These are phyloP conservation scores for Fistulifera pelliculosa DNA, from an alignment of 108 stramenopile species.

Conservation along the genomic window DNA sequence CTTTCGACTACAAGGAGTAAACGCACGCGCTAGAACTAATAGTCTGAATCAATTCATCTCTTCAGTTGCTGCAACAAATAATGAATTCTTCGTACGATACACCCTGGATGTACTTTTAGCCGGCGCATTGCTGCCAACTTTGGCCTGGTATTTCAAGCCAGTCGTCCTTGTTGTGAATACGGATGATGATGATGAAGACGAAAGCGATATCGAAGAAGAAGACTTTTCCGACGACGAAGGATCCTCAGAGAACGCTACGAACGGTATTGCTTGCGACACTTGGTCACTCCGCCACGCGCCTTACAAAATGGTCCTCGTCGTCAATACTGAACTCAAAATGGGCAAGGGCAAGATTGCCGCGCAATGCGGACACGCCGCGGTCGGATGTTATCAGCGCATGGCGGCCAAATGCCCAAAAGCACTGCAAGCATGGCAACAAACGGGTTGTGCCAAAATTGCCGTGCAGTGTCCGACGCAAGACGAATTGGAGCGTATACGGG, in stretches of 20 bases:
- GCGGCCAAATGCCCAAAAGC: conserved; percentile 48
- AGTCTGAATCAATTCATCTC: no score
- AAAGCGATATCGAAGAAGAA: conserved; percentile 12
- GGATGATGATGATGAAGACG: conserved; percentile 7
- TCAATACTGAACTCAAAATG: conserved; percentile 71
- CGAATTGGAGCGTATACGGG: conserved; percentile 64
- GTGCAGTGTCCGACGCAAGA: conserved; percentile 78
- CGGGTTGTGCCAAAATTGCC: conserved; percentile 89
- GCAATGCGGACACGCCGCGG: conserved; percentile 86
- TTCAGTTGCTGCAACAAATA: no score
- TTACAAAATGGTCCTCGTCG: conserved; percentile 83
- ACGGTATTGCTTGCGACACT: conserved; percentile 4
- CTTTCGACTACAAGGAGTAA: no score
- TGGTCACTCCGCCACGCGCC: conserved; percentile 71
- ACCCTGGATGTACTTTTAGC: conserved; percentile 35
- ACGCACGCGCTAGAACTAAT: no score
- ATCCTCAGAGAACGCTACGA: conserved; percentile 6
- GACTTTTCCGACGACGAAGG: conserved; percentile 30
- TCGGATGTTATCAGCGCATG: conserved; percentile 81
- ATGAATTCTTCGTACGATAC: no score
- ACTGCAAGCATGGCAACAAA: conserved; percentile 70
- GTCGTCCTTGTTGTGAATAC: not conserved
- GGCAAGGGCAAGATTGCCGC: conserved; percentile 90
- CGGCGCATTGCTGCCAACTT: conserved; percentile 34
- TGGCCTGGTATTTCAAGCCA: conserved; percentile 14